These are phyloP conservation scores for Trichothecium sympodiale DNA, from an alignment of 2,329 filamentous ascomycete species.

Conservation along the genomic window DNA sequence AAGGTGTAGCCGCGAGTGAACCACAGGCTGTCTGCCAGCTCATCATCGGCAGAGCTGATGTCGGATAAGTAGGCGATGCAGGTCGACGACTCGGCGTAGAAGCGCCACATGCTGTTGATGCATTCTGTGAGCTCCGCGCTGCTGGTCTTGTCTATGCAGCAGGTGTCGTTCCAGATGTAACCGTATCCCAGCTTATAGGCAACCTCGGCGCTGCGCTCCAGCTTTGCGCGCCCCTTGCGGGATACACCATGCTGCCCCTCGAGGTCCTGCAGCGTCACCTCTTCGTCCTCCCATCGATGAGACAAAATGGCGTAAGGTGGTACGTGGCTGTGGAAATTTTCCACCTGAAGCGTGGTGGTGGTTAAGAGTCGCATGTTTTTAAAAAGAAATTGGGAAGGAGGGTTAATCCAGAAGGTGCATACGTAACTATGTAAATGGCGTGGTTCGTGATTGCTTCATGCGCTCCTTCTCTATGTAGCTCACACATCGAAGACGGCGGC, in stretches of 20 bases:
- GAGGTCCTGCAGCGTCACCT: conserved; percentile 14
- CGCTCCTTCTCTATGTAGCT: no score
- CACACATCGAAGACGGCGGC: no score
- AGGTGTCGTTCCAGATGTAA: conserved; percentile 14
- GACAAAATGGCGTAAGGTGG: conserved; percentile 20
- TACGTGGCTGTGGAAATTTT: conserved; percentile 9
- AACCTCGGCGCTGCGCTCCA: conserved; percentile 5
- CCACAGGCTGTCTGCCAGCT: conserved; percentile 9
- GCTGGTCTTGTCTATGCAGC: conserved; percentile 15
- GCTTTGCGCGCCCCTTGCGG: conserved; percentile 5
- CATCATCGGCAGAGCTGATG: conserved; percentile 5
- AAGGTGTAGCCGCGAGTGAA: conserved; percentile 15
- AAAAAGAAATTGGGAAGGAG: no score
- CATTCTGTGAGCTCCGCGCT: conserved; percentile 15
- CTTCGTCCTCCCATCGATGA: conserved; percentile 18
- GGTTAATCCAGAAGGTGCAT: no score
- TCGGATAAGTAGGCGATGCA: conserved; percentile 16
- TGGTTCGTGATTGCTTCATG: no score
- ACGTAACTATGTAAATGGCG: no score
- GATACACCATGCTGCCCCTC: conserved; percentile 4
- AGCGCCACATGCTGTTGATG: conserved; percentile 16
- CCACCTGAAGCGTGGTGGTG: not conserved
- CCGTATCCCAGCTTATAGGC: conserved; percentile 8
- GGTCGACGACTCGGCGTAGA: conserved; percentile 12
- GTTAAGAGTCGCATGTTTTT: not conserved